A percentile compares a stretch with the other conserved stretches of the same genome.
Conservation (phyloP, 1,139 yeast species). For the Blastobotrys apis region DNA sequence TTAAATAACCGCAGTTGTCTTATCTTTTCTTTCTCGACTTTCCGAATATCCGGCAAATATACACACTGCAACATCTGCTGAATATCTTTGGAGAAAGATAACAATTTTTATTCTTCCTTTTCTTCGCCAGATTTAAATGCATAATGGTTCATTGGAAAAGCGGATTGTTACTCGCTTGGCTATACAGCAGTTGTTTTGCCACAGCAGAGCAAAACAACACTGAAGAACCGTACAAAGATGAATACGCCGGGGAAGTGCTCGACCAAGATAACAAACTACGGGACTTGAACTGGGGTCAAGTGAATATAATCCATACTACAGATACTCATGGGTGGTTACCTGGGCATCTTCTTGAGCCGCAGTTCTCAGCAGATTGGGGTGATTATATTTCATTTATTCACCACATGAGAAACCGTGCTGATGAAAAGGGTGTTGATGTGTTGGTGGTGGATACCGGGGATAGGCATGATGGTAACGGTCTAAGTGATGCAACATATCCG, state of each 20-base stretch:
- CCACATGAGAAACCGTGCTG: slow-evolving; percentile 47
- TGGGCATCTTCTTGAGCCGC: slow-evolving; percentile 74
- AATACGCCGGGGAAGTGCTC: no score
- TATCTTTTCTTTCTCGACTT: no score
- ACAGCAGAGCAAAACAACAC: neutral
- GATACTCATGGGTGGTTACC: slow-evolving; percentile 92
- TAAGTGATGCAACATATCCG: slow-evolving; percentile 70
- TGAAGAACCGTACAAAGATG: no score
- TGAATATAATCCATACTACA: slow-evolving; percentile 87
- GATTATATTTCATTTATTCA: slow-evolving; percentile 70
- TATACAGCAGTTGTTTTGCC: slow-evolving; percentile 11
- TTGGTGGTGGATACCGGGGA: slow-evolving; percentile 86
- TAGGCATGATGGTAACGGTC: slow-evolving; percentile 91
- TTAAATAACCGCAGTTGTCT: no score
- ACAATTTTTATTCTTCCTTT: no score
- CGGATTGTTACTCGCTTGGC: no score
- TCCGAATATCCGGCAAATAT: no score
- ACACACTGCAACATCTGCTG: no score
- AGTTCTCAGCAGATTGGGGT: slow-evolving; percentile 88
- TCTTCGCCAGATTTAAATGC: no score
- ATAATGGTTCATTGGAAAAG: no score
- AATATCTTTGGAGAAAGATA: no score
- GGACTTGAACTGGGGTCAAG: slow-evolving; percentile 48
- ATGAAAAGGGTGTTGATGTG: slow-evolving; percentile 52
- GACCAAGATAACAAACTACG: neutral